A percentile compares a stretch with the other conserved stretches of the same genome.
phyloP scores from a whole-genome alignment of 2,329 filamentous ascomycete species.

The Biscogniauxia mediterranea region DNA sequence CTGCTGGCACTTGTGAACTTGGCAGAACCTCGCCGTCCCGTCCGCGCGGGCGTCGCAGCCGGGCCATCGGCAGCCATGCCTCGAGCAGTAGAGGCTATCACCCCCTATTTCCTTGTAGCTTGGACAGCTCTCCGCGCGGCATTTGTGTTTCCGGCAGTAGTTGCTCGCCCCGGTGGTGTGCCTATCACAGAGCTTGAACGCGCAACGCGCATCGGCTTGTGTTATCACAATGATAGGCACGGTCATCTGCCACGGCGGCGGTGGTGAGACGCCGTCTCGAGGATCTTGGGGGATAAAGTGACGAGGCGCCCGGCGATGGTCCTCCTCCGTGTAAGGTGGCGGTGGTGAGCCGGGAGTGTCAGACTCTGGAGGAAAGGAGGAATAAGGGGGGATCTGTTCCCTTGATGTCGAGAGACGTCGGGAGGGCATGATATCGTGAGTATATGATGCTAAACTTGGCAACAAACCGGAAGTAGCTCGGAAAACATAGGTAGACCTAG shows the following conservation, averaged over 20 bases:
- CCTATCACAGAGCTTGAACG: not conserved
- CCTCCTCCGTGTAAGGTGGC: not conserved
- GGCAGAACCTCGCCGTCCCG: not conserved
- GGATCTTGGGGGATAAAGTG: not conserved
- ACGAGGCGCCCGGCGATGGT: not conserved
- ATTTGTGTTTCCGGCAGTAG: constrained; percentile 1
- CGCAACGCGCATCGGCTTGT: not conserved
- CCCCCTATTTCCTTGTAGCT: not conserved
- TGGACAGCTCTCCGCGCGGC: not conserved
- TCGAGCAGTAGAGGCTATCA: not conserved
- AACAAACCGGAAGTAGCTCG: not conserved
- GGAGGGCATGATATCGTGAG: not conserved
- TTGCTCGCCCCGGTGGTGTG: not conserved
- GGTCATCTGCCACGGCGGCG: not conserved
- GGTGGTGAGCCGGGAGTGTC: no score
- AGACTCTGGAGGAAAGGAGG: not conserved
- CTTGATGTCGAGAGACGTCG: not conserved
- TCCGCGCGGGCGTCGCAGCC: not conserved
- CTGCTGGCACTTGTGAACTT: not conserved
- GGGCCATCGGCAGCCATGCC: not conserved
- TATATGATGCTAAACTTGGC: not conserved
- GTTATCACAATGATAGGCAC: not conserved
- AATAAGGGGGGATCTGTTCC: not conserved
- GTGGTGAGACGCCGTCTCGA: not conserved
- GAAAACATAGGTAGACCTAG: not conserved